These are phyloP conservation scores for Chlorella sorokiniana DNA, from an alignment of 139 green algal species.

Conservation along the genomic window DNA sequence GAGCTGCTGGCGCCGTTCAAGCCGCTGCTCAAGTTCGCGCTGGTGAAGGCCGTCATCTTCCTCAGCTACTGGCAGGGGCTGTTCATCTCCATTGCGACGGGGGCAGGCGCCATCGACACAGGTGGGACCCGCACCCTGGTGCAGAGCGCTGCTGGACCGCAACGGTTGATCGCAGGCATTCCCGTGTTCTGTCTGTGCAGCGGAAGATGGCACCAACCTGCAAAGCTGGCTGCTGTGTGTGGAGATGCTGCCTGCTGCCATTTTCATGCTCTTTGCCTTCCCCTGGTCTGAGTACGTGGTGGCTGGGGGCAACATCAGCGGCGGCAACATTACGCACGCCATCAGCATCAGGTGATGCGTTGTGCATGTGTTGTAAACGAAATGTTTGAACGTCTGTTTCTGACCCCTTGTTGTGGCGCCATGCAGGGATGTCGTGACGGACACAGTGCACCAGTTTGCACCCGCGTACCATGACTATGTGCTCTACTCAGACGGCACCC, in stretches of 20 bases:
- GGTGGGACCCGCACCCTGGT: background rate
- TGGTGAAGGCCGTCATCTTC: constrained; percentile 98
- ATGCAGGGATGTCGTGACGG: constrained; percentile 80
- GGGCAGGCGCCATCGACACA: constrained; percentile 53
- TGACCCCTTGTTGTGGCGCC: background rate
- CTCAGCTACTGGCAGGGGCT: constrained; percentile 97
- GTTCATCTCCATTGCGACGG: constrained; percentile 67
- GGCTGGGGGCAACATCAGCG: constrained; percentile 27
- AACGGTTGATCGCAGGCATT: background rate
- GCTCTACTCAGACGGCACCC: constrained; percentile 82
- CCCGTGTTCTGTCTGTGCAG: background rate
- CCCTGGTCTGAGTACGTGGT: constrained; percentile 60
- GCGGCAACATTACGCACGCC: constrained; percentile 76
- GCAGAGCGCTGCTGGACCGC: background rate
- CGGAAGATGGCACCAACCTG: constrained; percentile 75
- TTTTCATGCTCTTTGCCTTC: constrained; percentile 90
- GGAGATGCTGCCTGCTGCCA: constrained; percentile 90
- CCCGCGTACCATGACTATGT: constrained; percentile 93
- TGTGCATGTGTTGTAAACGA: no score
- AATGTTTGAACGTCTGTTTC: background rate
- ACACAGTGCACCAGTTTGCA: constrained; percentile 93
- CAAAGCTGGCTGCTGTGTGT: constrained; percentile 95
- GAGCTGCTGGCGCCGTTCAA: constrained; percentile 93
- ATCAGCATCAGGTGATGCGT: constrained; percentile 65
- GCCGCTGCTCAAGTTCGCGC: constrained; percentile 92